A percentile compares a stretch with the other conserved stretches of the same genome.
Conservation (phyloP, 768 basidiomycete species). For the Amanita subjunquillea region DNA sequence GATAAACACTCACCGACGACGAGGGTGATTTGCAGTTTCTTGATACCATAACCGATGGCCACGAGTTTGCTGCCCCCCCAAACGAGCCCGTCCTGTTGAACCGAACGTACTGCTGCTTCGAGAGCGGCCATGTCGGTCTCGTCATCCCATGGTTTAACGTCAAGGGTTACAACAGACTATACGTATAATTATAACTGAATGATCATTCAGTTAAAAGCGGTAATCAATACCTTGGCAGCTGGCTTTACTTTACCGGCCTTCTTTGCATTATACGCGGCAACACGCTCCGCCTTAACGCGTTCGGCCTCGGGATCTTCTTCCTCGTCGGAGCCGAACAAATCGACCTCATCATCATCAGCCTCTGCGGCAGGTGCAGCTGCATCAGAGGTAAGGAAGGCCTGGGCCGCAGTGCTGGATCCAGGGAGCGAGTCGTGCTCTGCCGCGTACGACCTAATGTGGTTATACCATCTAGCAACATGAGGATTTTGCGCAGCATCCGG, state of each 20-base stretch:
- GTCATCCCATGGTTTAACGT: slow-evolving; percentile 99
- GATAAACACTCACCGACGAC: slow-evolving; percentile 35
- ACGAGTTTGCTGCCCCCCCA: slow-evolving; percentile 96
- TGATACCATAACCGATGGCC: slow-evolving; percentile 84
- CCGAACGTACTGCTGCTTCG: slow-evolving; percentile 75
- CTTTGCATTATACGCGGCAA: slow-evolving; percentile 87
- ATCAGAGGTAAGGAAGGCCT: slow-evolving; percentile 53
- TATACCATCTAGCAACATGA: slow-evolving; percentile 85
- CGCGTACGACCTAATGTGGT: slow-evolving; percentile 82
- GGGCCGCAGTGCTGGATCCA: slow-evolving; percentile 77
- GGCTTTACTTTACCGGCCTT: slow-evolving; percentile 88
- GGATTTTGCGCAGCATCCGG: slow-evolving; percentile 60
- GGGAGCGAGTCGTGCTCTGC: slow-evolving; percentile 70
- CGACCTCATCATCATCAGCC: slow-evolving; percentile 51
- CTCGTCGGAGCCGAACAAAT: slow-evolving; percentile 83
- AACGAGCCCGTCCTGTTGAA: slow-evolving; percentile 83
- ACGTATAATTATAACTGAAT: slow-evolving; percentile 1
- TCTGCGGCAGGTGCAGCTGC: slow-evolving; percentile 30
- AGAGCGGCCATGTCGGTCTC: slow-evolving; percentile 93
- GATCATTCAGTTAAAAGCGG: background rate
- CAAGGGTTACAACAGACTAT: slow-evolving; percentile 94
- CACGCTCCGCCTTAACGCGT: slow-evolving; percentile 81
- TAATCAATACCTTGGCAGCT: slow-evolving; percentile 61
- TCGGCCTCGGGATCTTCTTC: slow-evolving; percentile 82
- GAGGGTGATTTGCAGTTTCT: slow-evolving; percentile 76